Evolutionary conservation across 768 basidiomycete species (phyloP).

Genomic region (Xerocomus brunneocitrinus): DNA sequence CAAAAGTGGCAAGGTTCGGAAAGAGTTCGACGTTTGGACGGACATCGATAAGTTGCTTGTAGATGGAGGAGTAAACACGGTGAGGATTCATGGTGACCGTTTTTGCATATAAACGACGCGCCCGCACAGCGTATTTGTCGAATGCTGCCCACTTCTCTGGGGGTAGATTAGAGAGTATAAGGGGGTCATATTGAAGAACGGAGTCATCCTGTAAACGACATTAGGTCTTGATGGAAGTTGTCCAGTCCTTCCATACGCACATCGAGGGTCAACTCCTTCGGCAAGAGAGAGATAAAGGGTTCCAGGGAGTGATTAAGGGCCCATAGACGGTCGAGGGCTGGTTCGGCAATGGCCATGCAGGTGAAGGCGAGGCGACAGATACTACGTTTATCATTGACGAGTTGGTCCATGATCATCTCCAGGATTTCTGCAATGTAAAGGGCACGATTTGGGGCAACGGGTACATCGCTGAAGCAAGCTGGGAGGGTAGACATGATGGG

Average conservation of each 20-base stretch:
- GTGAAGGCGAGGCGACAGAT: conserved; percentile 17
- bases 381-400: conserved; percentile 14
- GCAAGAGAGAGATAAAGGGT: conserved; percentile 21
- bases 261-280: conserved; percentile 17
- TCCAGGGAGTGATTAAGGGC: conserved; percentile 22
- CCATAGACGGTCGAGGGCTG: conserved; percentile 23
- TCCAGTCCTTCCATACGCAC: conserved; percentile 8
- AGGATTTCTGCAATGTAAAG: conserved; percentile 20
- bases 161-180: conserved; percentile 3
- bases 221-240: conserved; percentile 5
- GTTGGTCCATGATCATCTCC: conserved; percentile 21
- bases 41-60: conserved; percentile 18
- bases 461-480: not conserved
- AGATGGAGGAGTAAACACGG: conserved; percentile 24
- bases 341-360: conserved; percentile 19
- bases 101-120: conserved; percentile 21
- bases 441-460: conserved; percentile 1
- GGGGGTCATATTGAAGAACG: conserved; percentile 11
- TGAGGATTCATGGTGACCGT: conserved; percentile 25
- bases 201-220: conserved; percentile 15
- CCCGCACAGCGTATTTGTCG: conserved; percentile 21
- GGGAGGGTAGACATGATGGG: conserved; percentile 2
- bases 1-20: conserved; percentile 16
- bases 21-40: conserved; percentile 25
- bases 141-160: conserved; percentile 16